phyloP scores from a whole-genome alignment of 441 rosid genomes.

The Breynia disticha region DNA sequence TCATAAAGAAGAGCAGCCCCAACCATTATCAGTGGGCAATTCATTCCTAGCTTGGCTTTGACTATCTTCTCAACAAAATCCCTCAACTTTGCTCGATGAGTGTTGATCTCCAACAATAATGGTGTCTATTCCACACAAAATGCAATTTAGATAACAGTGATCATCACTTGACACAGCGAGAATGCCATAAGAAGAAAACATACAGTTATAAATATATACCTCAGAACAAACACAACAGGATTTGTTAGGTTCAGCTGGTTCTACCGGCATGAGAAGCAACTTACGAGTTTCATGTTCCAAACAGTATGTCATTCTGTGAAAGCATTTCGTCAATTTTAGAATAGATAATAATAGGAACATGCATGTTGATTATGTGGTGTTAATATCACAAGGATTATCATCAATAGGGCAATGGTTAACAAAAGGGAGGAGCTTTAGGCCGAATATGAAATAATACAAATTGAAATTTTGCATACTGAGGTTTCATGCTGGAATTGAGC shows the following conservation, averaged over 20 bases:
- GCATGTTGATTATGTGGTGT: background rate
- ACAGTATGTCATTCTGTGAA: slow-evolving; percentile 88
- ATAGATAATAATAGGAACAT: background rate
- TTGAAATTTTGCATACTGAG: background rate
- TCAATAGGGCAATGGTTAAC: background rate
- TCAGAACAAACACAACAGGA: slow-evolving; percentile 93
- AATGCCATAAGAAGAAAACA: no score
- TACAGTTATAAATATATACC: slow-evolving; percentile 30
- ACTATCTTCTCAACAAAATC: slow-evolving; percentile 93
- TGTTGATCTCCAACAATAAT: slow-evolving; percentile 71
- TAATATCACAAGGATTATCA: background rate
- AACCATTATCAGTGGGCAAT: slow-evolving; percentile 70
- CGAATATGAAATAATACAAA: background rate
- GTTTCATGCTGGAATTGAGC: slow-evolving; percentile 11
- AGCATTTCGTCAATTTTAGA: slow-evolving; percentile 13
- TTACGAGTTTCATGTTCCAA: slow-evolving; percentile 74
- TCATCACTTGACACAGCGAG: background rate
- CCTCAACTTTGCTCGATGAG: slow-evolving; percentile 58
- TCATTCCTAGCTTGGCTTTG: slow-evolving; percentile 91
- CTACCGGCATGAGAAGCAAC: slow-evolving; percentile 93
- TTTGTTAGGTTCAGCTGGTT: slow-evolving; percentile 81
- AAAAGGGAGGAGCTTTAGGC: background rate
- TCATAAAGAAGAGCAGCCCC: slow-evolving; percentile 83
- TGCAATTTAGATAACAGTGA: slow-evolving; percentile 13
- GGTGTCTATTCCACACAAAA: slow-evolving; percentile 55